phyloP scores from a whole-genome alignment of 2,329 filamentous ascomycete genomes.

The Penicillium frequentans region DNA sequence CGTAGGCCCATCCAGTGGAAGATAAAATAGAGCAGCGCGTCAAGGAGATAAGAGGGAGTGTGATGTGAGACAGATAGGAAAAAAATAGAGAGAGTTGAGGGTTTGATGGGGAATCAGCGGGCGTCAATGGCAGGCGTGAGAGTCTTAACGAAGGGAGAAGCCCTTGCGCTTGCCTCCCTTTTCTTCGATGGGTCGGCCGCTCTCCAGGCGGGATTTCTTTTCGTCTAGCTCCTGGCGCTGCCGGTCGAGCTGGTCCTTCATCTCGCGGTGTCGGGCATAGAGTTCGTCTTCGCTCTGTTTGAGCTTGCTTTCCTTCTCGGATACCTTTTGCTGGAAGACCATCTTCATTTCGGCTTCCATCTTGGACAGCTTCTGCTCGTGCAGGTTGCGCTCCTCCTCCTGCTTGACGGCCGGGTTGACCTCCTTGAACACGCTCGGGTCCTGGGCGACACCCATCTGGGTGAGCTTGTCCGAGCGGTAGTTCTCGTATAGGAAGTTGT shows the following conservation, averaged over 20 bases:
- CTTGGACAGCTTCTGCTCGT: slow-evolving; percentile 99
- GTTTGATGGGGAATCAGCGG: slow-evolving; percentile 6
- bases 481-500: slow-evolving; percentile 98
- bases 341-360: slow-evolving; percentile 99
- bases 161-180: slow-evolving; percentile 94
- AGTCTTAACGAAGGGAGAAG: slow-evolving; percentile 87
- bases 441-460: slow-evolving; percentile 96
- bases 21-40: slow-evolving; percentile 15
- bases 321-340: slow-evolving; percentile 99
- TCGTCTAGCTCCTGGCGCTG: slow-evolving; percentile 95
- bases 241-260: slow-evolving; percentile 98
- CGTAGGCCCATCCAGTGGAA: slow-evolving; percentile 28
- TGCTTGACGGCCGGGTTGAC: slow-evolving; percentile 99
- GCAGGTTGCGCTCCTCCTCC: slow-evolving; percentile 94
- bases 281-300: slow-evolving; percentile 99
- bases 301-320: slow-evolving; percentile 99
- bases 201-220: slow-evolving; percentile 96
- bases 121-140: slow-evolving; percentile 19
- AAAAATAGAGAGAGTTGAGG: slow-evolving; percentile 20
- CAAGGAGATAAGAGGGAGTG: slow-evolving; percentile 24
- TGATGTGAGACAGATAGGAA: slow-evolving; percentile 19
- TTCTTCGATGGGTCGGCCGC: slow-evolving; percentile 92
- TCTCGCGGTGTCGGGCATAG: slow-evolving; percentile 96
- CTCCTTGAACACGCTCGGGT: slow-evolving; percentile 99
- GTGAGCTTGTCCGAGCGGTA: slow-evolving; percentile 99